phyloP scores from a whole-genome alignment of 2,329 filamentous ascomycete genomes.

The Truncatella angustata region DNA sequence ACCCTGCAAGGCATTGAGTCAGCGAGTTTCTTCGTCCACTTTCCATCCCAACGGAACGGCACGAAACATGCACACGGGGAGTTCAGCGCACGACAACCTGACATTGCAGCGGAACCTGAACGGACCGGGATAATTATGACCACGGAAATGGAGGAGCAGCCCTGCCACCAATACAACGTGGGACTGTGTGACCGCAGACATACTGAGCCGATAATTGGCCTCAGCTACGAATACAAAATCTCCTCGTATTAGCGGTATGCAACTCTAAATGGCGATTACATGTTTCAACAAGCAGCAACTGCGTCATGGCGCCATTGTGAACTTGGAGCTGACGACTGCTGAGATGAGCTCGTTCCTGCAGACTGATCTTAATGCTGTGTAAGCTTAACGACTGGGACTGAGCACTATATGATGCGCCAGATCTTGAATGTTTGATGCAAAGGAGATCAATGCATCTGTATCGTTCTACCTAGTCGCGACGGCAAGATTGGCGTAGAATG shows the following conservation, averaged over 20 bases:
- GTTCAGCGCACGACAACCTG: background rate
- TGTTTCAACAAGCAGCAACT: background rate
- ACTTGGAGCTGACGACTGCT: constrained; percentile 2
- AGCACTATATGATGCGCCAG: background rate
- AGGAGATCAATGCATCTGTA: constrained; percentile 1
- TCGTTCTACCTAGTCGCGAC: background rate
- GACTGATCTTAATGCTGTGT: too few relatives aligned
- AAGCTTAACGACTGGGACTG: too few relatives aligned
- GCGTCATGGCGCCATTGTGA: background rate
- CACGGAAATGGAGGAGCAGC: background rate
- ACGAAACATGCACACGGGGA: too few relatives aligned
- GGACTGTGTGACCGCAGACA: background rate
- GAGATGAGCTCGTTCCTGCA: too few relatives aligned
- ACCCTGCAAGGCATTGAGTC: too few relatives aligned
- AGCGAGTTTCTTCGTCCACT: too few relatives aligned
- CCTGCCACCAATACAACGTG: background rate
- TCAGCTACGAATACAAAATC: background rate
- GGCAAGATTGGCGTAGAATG: background rate
- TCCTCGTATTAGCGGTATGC: background rate
- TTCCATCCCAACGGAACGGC: too few relatives aligned
- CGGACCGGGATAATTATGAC: background rate
- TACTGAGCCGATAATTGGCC: constrained; percentile 1
- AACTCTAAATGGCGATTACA: too few relatives aligned
- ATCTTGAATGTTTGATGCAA: background rate
- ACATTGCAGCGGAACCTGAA: too few relatives aligned